These are phyloP conservation scores for Lasiodiplodia sp. DNA, from an alignment of 2,329 filamentous ascomycete genomes.

Conservation along the genomic window DNA sequence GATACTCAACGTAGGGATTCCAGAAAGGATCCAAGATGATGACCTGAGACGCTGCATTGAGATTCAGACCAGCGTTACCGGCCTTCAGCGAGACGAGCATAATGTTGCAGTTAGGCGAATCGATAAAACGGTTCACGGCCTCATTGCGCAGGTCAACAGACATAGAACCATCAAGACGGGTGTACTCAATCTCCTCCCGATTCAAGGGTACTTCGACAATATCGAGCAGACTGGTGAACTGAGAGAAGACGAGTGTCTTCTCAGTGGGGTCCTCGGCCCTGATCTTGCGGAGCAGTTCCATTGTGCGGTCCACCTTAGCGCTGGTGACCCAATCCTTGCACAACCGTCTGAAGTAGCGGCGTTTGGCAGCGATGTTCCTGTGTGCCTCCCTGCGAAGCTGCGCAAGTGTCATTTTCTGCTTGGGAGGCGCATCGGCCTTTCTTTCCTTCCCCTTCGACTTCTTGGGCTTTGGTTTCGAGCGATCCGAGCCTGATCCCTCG, in stretches of 20 bases:
- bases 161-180: slow-evolving; percentile 82
- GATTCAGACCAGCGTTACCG: slow-evolving; percentile 85
- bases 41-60: slow-evolving; percentile 82
- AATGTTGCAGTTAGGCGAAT: slow-evolving; percentile 66
- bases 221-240: slow-evolving; percentile 81
- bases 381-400: slow-evolving; percentile 72
- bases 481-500: slow-evolving; percentile 36
- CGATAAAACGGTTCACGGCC: slow-evolving; percentile 72
- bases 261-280: slow-evolving; percentile 62
- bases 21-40: slow-evolving; percentile 94
- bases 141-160: slow-evolving; percentile 69
- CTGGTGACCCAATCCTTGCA: slow-evolving; percentile 75
- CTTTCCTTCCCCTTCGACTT: slow-evolving; percentile 35
- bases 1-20: slow-evolving; percentile 93
- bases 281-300: slow-evolving; percentile 67
- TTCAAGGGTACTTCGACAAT: slow-evolving; percentile 76
- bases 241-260: slow-evolving; percentile 83
- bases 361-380: slow-evolving; percentile 70
- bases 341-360: slow-evolving; percentile 73
- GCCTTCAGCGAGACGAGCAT: slow-evolving; percentile 83
- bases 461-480: slow-evolving; percentile 3
- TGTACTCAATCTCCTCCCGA: slow-evolving; percentile 64
- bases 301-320: slow-evolving; percentile 74
- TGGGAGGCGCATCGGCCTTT: slow-evolving; percentile 41
- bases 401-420: slow-evolving; percentile 58